Evolutionary conservation across 75 land plant genomes (phyloP), one percentile per base, ranked within the genome.

Genomic region (Azolla pinnata): DNA sequence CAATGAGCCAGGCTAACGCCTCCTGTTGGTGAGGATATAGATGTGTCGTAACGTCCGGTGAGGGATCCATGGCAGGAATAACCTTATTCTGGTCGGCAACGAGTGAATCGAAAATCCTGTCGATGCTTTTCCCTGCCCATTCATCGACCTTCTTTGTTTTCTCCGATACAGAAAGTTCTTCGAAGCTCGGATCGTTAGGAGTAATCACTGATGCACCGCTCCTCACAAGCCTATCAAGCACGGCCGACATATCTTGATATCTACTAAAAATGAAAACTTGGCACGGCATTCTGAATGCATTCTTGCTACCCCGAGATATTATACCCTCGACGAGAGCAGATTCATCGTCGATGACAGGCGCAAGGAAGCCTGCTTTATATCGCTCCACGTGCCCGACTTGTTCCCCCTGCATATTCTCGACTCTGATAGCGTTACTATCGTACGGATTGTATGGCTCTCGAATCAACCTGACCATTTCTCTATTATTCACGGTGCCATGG

Each of bases 311-410:
- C 24, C 74, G 72, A 33, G 87, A 84, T 5, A 86, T 86, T 12
- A 84, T 82, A 1, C 80, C 96, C 52, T 86, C 84, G 4, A 81
- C 68, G 20, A 66, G 29, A 28, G 74, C 63, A 34, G 70, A 18
- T 20, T 62, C 10, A 35, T 66, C 24, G 55, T 91, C 97, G 29
- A 87, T 56, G 31, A 83, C 62, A 0, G 97, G 88, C 1, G 97
- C 68, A 29, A 91, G 74, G 48, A 72, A 75, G 10, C 63, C 68
- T 3, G 97, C 88, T 21, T 64, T 82, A n/a, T 47, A 3, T 31
- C 86, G 67, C 61, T 91, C 93, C 23, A 91, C 60, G 61, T 91
- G 82, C 28, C 97, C 97, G 30, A 91, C 92, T 42, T 91, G 85
- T 31, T 59, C 56, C 20, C 76, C 57, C 23, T 77, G 34, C 26